phyloP scores from a whole-genome alignment of 2,329 filamentous ascomycete genomes.

The Parascedosporium putredinis region DNA sequence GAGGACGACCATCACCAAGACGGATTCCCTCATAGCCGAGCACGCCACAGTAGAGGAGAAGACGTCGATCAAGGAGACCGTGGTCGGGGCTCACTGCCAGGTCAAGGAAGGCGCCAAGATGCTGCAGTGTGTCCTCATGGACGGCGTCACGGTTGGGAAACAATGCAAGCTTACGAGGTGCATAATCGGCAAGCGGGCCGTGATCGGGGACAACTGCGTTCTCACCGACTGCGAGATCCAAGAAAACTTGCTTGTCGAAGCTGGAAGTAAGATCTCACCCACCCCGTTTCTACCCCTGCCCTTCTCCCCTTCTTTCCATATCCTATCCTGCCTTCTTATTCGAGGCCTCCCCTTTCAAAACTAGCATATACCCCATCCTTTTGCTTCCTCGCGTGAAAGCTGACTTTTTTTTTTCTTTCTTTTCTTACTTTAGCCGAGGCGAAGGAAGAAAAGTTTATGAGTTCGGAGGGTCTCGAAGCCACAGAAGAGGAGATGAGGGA shows the following conservation, averaged over 20 bases:
- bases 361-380: too few relatives aligned
- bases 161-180: conserved; percentile 79
- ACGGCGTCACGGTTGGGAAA: conserved; percentile 75
- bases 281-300: neutral
- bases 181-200: conserved; percentile 69
- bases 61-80: conserved; percentile 82
- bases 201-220: conserved; percentile 71
- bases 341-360: too few relatives aligned
- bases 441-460: conserved; percentile 59
- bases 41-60: conserved; percentile 87
- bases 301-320: conserved; percentile 5
- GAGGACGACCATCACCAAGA: conserved; percentile 69
- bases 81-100: conserved; percentile 78
- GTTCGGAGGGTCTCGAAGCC: conserved; percentile 53
- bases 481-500: conserved; percentile 52
- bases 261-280: conserved; percentile 50
- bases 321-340: too few relatives aligned
- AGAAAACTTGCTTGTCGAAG: conserved; percentile 75
- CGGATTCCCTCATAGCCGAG: conserved; percentile 74
- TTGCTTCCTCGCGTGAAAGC: too few relatives aligned
- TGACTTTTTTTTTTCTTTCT: neutral
- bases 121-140: conserved; percentile 84
- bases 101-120: conserved; percentile 80
- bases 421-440: conserved; percentile 42
- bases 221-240: conserved; percentile 88